These are phyloP conservation scores for Termitomyces sp. DNA, from an alignment of 768 basidiomycete genomes.

Conservation along the genomic window DNA sequence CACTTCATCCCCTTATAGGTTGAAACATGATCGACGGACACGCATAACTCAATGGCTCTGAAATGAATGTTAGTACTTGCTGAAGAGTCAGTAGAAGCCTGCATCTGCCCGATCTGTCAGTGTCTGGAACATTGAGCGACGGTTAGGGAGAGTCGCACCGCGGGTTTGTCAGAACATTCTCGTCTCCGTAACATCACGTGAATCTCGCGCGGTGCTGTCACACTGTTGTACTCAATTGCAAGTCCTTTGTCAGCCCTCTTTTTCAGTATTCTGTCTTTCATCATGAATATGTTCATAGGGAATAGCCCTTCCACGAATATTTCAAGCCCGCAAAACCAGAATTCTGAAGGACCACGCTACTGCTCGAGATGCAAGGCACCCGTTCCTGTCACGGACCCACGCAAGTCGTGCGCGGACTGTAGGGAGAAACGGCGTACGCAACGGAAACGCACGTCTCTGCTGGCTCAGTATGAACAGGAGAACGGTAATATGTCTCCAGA, in stretches of 20 bases:
- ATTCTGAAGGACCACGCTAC: neutral
- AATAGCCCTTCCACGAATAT: too few species aligned
- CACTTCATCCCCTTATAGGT: too few species aligned
- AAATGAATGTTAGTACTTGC: too few species aligned
- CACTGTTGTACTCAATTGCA: neutral
- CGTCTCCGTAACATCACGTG: neutral
- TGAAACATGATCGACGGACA: too few species aligned
- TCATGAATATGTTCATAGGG: neutral
- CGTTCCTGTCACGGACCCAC: neutral
- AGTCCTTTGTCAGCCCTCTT: too few species aligned
- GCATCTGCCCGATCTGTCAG: too few species aligned
- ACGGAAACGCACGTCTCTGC: neutral
- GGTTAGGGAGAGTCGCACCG: too few species aligned
- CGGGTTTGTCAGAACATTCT: too few species aligned
- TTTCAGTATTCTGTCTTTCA: neutral
- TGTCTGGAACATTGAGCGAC: too few species aligned
- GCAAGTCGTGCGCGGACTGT: slow-evolving; percentile 1
- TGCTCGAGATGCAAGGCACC: neutral
- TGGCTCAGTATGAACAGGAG: neutral
- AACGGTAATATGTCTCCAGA: neutral
- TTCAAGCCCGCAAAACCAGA: neutral
- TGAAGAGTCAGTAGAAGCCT: too few species aligned
- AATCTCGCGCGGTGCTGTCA: neutral
- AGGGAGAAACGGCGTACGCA: neutral
- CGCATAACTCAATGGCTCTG: too few species aligned